These are phyloP conservation scores for Huntiella savannae DNA, from an alignment of 2,329 filamentous ascomycete genomes.

Conservation along the genomic window DNA sequence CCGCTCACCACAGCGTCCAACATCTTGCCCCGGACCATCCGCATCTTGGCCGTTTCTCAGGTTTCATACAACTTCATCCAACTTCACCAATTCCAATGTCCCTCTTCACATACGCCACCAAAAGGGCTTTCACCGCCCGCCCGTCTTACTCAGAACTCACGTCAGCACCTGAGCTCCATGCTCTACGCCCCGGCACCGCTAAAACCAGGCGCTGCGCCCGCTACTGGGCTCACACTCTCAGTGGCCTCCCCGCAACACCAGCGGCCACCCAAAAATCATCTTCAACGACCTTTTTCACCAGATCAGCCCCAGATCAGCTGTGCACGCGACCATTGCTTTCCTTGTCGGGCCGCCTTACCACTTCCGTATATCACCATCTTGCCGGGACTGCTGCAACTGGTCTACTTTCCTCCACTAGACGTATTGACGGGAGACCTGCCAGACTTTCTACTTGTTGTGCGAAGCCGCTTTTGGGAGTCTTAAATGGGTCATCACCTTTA, in stretches of 20 bases:
- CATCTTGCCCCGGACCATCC: no score
- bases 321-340: no score
- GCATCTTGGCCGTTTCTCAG: no score
- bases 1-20: no score
- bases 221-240: background rate
- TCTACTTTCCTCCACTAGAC: background rate
- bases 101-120: constrained; percentile 6
- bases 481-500: background rate
- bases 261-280: background rate
- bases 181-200: background rate
- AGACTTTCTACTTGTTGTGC: no score
- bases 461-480: no score
- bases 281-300: background rate
- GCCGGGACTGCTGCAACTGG: background rate
- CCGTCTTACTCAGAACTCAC: background rate
- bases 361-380: constrained; percentile 1
- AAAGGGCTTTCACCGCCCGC: background rate
- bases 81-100: constrained; percentile 3
- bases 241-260: background rate
- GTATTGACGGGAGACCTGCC: background rate
- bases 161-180: background rate
- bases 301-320: background rate
- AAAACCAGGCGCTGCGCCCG: background rate
- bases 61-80: background rate
- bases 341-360: background rate